Evolutionary conservation across 148 eudicot genomes (phyloP), one percentile per base, ranked within the genome.

Genomic region (Cornus suecica): DNA sequence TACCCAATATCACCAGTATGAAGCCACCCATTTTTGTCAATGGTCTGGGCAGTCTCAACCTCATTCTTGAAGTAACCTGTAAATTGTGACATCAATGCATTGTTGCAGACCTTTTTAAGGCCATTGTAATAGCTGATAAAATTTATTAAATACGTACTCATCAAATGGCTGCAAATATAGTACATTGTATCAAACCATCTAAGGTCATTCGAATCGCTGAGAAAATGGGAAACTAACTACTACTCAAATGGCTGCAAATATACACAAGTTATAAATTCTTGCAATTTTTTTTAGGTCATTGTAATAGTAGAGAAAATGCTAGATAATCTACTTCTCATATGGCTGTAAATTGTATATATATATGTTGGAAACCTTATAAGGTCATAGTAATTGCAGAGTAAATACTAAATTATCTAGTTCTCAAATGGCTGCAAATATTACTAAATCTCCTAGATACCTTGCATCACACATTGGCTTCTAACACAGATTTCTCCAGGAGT

Each of bases 1-100:
- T 89, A 95, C 11, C 97, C 99, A 60, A 95, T 81, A 61, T 95
- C 99, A 26, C 99, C 99, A 0, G 99, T 92, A 76, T 95, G 99
- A 51, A 95, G 97, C 99, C 97, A 95, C 1, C 99, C 97, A 8
- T 91, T 70, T 42, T 78, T 71, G 61, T 95, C 99, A 60, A 95
- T 86, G 27, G 97, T 90, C 65, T 86, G 91, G 22, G 74, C 72
- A 3, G 99, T 95, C 76, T 90, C 99, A 13, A 84, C 88, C 48
- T 88, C 81, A 67, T 95, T 95, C 75, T 86, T 91, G 74, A 91
- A 95, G 78, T 95, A 95, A 22, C 99, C 98, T 94, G 74, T 22
- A 65, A 65, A 25, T 41, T 48, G 52, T 60, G 7, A 8, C 52
- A 25, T 56, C 20, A 13, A 48, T 3, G 45, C 65, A n/a, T 18